These are phyloP conservation scores for Fusarium sarcochroum DNA, from an alignment of 2,329 filamentous ascomycete genomes.

Conservation along the genomic window DNA sequence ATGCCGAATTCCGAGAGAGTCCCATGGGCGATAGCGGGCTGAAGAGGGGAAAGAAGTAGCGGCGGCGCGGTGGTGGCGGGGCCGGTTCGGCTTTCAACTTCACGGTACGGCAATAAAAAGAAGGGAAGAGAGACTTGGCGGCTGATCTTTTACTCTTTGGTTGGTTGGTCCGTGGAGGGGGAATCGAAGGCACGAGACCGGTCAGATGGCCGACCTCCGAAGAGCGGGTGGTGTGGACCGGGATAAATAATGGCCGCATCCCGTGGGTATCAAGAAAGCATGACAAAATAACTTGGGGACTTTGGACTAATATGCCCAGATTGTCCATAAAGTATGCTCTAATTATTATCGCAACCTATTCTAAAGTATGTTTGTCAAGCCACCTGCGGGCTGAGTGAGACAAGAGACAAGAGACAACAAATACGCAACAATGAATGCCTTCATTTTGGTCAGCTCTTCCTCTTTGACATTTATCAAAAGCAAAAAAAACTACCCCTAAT, in stretches of 20 bases:
- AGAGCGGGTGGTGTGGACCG: neutral
- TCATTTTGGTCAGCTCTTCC: neutral
- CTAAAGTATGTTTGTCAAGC: too few relatives aligned
- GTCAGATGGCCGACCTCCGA: conserved; percentile 20
- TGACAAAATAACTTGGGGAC: too few relatives aligned
- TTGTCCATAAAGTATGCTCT: too few relatives aligned
- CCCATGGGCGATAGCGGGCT: conserved; percentile 44
- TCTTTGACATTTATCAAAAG: neutral
- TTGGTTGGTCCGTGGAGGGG: conserved; percentile 23
- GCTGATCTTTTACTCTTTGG: conserved; percentile 30
- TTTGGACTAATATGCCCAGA: too few relatives aligned
- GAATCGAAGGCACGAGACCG: conserved; percentile 22
- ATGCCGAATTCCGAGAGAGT: conserved; percentile 56
- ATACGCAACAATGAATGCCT: neutral
- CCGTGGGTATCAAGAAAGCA: too few relatives aligned
- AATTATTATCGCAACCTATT: too few relatives aligned
- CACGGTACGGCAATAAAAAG: conserved; percentile 12
- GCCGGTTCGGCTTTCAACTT: conserved; percentile 46
- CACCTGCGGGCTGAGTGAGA: too few relatives aligned
- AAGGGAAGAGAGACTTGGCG: conserved; percentile 20
- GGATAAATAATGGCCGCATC: conserved; percentile 34
- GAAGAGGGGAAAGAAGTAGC: conserved; percentile 42
- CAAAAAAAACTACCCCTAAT: neutral
- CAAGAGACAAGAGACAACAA: conserved; percentile 11
- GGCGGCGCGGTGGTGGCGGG: conserved; percentile 39